phyloP scores from a whole-genome alignment of 805 yeast species.

The Candida quercuum region DNA sequence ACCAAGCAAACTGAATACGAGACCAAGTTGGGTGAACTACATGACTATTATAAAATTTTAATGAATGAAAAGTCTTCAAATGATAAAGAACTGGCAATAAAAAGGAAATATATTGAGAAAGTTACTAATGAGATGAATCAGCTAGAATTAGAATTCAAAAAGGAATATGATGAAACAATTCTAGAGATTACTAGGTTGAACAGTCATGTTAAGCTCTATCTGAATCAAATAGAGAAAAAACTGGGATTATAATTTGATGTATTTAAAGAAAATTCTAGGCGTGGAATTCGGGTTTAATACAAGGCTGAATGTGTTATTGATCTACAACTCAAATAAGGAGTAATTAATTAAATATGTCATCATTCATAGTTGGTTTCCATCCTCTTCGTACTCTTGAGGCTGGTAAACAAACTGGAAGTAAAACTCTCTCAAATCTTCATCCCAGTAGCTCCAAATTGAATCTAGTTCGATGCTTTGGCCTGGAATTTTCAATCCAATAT shows the following conservation, averaged over 20 bases:
- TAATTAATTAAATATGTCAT: neutral
- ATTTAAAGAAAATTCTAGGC: too few relatives aligned
- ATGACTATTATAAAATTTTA: conserved; percentile 31
- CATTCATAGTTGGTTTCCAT: neutral
- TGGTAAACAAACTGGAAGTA: conserved; percentile 66
- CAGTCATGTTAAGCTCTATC: conserved; percentile 20
- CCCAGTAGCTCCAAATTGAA: conserved; percentile 68
- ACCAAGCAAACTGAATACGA: conserved; percentile 31
- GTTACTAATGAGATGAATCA: conserved; percentile 32
- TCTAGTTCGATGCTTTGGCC: conserved; percentile 38
- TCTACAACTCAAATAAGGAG: neutral
- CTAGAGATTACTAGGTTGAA: conserved; percentile 20
- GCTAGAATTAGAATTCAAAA: conserved; percentile 29
- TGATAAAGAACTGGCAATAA: conserved; percentile 32
- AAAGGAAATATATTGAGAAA: conserved; percentile 30
- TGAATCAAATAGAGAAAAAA: conserved; percentile 22
- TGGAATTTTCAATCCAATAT: conserved; percentile 71
- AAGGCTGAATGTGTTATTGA: too few relatives aligned
- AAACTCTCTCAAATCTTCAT: conserved; percentile 59
- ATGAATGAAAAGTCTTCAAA: conserved; percentile 31
- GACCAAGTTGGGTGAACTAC: conserved; percentile 29
- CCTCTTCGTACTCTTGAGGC: conserved; percentile 1
- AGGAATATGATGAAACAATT: conserved; percentile 35
- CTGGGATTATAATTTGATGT: conserved; percentile 6
- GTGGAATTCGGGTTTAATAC: too few relatives aligned